Evolutionary conservation across 2,329 filamentous ascomycete genomes (phyloP).

Genomic region (Decorospora gaudefroyi): DNA sequence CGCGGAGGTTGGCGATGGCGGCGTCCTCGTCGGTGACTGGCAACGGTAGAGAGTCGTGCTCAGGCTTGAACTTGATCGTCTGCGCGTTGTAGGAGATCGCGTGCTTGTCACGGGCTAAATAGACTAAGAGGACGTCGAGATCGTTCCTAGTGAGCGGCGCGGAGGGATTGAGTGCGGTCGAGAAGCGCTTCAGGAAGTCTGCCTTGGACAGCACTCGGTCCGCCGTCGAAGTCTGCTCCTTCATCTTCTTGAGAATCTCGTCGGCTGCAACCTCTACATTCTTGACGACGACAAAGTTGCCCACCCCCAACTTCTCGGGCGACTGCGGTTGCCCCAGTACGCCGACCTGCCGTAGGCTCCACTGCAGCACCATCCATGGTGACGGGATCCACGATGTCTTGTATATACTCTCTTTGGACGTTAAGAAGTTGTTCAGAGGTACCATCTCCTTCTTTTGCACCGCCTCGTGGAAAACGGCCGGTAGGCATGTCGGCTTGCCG

Average conservation of each 20-base stretch:
- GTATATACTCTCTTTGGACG: constrained; percentile 71
- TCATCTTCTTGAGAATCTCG: constrained; percentile 46
- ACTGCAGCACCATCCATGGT: constrained; percentile 72
- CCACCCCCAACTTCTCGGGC: constrained; percentile 63
- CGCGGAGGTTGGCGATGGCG: constrained; percentile 78
- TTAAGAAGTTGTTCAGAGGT: constrained; percentile 69
- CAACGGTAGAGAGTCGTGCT: constrained; percentile 48
- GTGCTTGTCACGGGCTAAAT: constrained; percentile 62
- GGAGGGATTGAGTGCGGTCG: constrained; percentile 31
- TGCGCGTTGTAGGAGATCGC: constrained; percentile 81
- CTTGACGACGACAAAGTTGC: constrained; percentile 67
- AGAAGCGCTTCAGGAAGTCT: constrained; percentile 44
- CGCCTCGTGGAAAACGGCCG: constrained; percentile 77
- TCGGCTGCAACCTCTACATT: constrained; percentile 63
- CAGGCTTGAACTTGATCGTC: constrained; percentile 69
- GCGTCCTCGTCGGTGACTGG: constrained; percentile 76
- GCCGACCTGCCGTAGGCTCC: constrained; percentile 71
- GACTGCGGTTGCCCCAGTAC: constrained; percentile 56
- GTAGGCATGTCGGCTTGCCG: constrained; percentile 79
- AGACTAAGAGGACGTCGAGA: constrained; percentile 70
- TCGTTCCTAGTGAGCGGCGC: constrained; percentile 58
- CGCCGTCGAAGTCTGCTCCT: constrained; percentile 40
- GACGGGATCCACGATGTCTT: constrained; percentile 68
- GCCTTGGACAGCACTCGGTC: constrained; percentile 44
- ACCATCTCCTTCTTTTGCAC: constrained; percentile 71